phyloP scores from a whole-genome alignment of 2,329 filamentous ascomycete species.

The Pseudocercospora eumusae region DNA sequence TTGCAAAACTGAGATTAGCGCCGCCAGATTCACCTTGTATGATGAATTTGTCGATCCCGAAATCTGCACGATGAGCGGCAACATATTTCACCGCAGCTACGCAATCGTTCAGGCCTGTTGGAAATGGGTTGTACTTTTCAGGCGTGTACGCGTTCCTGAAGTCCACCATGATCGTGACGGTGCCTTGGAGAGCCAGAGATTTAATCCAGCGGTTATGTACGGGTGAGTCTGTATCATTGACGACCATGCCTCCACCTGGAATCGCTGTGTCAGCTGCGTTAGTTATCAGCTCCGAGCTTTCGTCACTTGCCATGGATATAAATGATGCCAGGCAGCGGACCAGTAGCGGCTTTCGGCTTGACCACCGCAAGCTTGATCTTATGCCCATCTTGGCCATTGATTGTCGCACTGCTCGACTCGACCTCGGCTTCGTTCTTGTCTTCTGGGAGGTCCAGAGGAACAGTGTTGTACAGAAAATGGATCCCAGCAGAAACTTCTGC shows the following conservation, averaged over 20 bases:
- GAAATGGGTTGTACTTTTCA: conserved; percentile 33
- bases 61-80: conserved; percentile 25
- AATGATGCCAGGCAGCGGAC: conserved; percentile 27
- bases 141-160: conserved; percentile 40
- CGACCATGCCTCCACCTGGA: conserved; percentile 34
- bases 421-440: conserved; percentile 24
- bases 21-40: conserved; percentile 39
- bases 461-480: conserved; percentile 1
- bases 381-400: conserved; percentile 27
- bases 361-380: conserved; percentile 28
- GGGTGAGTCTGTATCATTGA: conserved; percentile 26
- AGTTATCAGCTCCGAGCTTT: background rate
- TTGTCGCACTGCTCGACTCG: conserved; percentile 11
- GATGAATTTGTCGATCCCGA: conserved; percentile 34
- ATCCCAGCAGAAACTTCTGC: conserved; percentile 7
- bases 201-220: conserved; percentile 34
- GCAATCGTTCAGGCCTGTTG: conserved; percentile 39
- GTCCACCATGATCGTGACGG: conserved; percentile 33
- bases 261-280: conserved; percentile 22
- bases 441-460: conserved; percentile 16
- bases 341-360: conserved; percentile 16
- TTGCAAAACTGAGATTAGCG: conserved; percentile 35
- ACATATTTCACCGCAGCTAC: conserved; percentile 32
- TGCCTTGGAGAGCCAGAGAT: conserved; percentile 31
- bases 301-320: conserved; percentile 32